Evolutionary conservation across 768 basidiomycete species (phyloP).

Genomic region (Lentinula guzmanii): DNA sequence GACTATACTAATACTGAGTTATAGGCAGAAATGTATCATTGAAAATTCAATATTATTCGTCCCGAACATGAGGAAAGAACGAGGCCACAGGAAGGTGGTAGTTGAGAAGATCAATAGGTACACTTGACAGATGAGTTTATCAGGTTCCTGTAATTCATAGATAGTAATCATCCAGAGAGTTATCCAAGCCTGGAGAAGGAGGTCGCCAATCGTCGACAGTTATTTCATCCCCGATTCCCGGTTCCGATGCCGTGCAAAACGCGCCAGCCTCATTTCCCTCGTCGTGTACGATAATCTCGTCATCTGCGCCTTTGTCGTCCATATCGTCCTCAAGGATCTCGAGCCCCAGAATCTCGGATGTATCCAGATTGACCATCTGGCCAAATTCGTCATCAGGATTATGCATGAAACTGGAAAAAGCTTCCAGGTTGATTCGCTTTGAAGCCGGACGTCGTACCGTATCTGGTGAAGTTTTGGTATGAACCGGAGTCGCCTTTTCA

Average conservation of each 20-base stretch:
- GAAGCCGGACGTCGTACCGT: constrained; percentile 12
- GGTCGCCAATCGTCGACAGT: constrained; percentile 43
- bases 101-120: not conserved
- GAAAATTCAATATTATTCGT: not conserved
- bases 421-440: constrained; percentile 52
- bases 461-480: constrained; percentile 8
- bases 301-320: constrained; percentile 8
- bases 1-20: too few species aligned
- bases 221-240: constrained; percentile 21
- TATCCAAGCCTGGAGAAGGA: constrained; percentile 23
- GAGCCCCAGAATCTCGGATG: constrained; percentile 9
- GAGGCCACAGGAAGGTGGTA: not conserved
- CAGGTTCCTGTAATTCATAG: not conserved
- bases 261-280: not conserved
- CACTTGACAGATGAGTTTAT: not conserved
- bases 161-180: not conserved
- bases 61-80: not conserved
- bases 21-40: too few species aligned
- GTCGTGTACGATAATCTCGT: not conserved
- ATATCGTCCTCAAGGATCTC: constrained; percentile 10
- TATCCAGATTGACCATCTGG: constrained; percentile 15
- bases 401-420: constrained; percentile 44
- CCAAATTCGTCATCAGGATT: constrained; percentile 21
- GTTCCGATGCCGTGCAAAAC: not conserved
- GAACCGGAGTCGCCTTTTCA: constrained; percentile 10